These are phyloP conservation scores for Veloboletus limbatus DNA, from an alignment of 1,284 basidiomycete species.

Conservation along the genomic window DNA sequence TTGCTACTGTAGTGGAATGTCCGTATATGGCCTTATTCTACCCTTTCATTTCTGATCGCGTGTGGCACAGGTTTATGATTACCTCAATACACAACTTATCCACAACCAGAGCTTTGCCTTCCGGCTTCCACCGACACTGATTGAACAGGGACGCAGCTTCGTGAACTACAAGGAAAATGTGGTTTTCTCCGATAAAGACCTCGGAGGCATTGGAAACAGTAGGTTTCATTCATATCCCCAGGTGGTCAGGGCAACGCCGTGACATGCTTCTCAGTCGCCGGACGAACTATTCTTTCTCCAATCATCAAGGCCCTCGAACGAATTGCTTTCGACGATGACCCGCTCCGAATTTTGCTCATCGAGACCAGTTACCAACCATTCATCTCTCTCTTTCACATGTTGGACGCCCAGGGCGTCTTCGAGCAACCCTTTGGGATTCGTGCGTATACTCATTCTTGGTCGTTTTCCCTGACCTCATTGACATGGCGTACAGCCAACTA, in stretches of 20 bases:
- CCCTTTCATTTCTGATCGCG: slow-evolving; percentile 15
- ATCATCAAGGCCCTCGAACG: slow-evolving; percentile 69
- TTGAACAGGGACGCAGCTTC: slow-evolving; percentile 65
- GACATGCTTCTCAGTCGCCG: slow-evolving; percentile 55
- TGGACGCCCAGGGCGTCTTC: slow-evolving; percentile 50
- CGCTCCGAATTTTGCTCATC: slow-evolving; percentile 71
- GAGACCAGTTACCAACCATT: slow-evolving; percentile 85
- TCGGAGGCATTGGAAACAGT: slow-evolving; percentile 75
- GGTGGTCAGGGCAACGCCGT: neutral
- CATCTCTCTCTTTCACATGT: slow-evolving; percentile 80
- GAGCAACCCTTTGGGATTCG: slow-evolving; percentile 63
- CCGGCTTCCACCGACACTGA: slow-evolving; percentile 63
- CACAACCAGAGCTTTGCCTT: slow-evolving; percentile 78
- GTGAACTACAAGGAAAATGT: slow-evolving; percentile 77
- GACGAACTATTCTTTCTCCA: slow-evolving; percentile 69
- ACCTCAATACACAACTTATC: slow-evolving; percentile 68
- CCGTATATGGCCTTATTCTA: slow-evolving; percentile 26
- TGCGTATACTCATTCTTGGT: slow-evolving; percentile 34
- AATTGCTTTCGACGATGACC: slow-evolving; percentile 74
- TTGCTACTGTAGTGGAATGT: slow-evolving; percentile 55
- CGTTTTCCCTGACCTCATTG: neutral
- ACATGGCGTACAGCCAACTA: slow-evolving; percentile 57
- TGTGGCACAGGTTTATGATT: slow-evolving; percentile 63
- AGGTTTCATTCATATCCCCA: slow-evolving; percentile 23
- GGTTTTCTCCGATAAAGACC: slow-evolving; percentile 64